Conservation (phyloP, 805 yeast genomes). For the Cyberlindnera xylosilytica region DNA sequence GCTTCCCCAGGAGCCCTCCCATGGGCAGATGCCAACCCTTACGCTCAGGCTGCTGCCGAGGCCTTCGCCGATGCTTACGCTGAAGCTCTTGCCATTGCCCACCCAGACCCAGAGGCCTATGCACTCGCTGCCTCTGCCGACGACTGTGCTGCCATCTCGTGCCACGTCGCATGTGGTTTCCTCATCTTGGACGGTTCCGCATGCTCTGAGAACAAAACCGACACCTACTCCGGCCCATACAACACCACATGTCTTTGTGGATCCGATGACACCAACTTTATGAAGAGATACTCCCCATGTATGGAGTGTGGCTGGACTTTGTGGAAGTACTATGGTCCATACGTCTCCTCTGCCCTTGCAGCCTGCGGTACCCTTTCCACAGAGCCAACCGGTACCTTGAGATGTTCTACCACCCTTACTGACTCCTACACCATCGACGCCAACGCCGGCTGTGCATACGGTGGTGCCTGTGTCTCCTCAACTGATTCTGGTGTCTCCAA, state of each 20-base stretch:
- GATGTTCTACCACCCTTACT: slow-evolving; percentile 27
- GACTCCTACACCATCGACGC: slow-evolving; percentile 21
- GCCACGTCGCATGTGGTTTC: slow-evolving; percentile 36
- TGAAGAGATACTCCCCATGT: slow-evolving; percentile 30
- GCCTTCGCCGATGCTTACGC: slow-evolving; percentile 28
- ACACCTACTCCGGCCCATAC: slow-evolving; percentile 29
- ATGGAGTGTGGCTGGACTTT: slow-evolving; percentile 41
- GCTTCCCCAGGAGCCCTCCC: slow-evolving; percentile 17
- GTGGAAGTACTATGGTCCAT: slow-evolving; percentile 35
- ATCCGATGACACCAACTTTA: slow-evolving; percentile 25
- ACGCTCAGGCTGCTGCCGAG: slow-evolving; percentile 23
- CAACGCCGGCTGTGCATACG: slow-evolving; percentile 17
- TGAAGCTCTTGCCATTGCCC: slow-evolving; percentile 28
- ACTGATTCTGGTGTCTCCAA: slow-evolving; percentile 4
- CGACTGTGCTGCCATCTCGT: slow-evolving; percentile 30
- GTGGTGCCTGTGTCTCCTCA: slow-evolving; percentile 17
- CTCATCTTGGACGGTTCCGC: slow-evolving; percentile 31
- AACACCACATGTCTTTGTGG: slow-evolving; percentile 33
- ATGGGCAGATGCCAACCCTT: slow-evolving; percentile 25
- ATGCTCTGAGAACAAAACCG: slow-evolving; percentile 24
- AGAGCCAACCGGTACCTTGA: slow-evolving; percentile 36
- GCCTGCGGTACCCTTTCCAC: slow-evolving; percentile 30
- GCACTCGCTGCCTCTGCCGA: slow-evolving; percentile 30
- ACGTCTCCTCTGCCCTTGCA: slow-evolving; percentile 30
- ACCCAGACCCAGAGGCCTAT: slow-evolving; percentile 31